These are phyloP conservation scores for Penicillium sp. DNA, from an alignment of 2,329 filamentous ascomycete genomes.

Conservation along the genomic window DNA sequence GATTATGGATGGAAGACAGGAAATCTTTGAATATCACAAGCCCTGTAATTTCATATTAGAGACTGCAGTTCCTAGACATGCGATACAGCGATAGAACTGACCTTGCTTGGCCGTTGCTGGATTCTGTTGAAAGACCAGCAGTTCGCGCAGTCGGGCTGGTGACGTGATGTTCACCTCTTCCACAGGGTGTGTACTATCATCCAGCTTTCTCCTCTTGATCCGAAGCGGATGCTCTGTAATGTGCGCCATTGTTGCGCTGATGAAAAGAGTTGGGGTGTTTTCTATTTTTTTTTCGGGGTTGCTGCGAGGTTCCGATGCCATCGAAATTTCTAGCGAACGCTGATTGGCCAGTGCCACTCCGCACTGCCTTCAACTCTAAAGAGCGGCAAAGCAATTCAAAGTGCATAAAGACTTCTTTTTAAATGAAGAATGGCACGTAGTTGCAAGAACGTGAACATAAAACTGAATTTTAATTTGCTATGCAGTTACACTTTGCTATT, in stretches of 20 bases:
- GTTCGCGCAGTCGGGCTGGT: constrained; percentile 68
- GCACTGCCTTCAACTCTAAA: constrained; percentile 9
- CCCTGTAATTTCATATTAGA: constrained; percentile 31
- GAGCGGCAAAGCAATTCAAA: not conserved
- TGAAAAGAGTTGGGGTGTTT: constrained; percentile 11
- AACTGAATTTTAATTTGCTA: too few species aligned
- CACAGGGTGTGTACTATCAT: constrained; percentile 25
- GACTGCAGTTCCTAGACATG: constrained; percentile 20
- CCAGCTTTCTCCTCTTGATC: constrained; percentile 47
- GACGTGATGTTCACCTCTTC: constrained; percentile 42
- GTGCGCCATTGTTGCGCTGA: constrained; percentile 33
- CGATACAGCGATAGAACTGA: constrained; percentile 56
- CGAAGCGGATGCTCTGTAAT: constrained; percentile 38
- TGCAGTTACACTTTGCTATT: too few species aligned
- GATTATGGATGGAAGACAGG: constrained; percentile 42
- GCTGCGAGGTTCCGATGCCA: constrained; percentile 26
- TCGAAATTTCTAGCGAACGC: constrained; percentile 21
- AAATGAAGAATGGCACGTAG: too few species aligned
- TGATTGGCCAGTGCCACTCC: constrained; percentile 24
- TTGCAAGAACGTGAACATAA: too few species aligned
- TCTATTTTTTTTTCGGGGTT: constrained; percentile 18
- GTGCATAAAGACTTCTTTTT: too few species aligned
- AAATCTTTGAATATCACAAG: constrained; percentile 51
- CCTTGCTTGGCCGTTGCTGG: constrained; percentile 61
- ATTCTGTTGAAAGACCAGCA: constrained; percentile 74